Evolutionary conservation across 1,284 basidiomycete genomes (phyloP).

Genomic region (Apiotrichum domesticum): DNA sequence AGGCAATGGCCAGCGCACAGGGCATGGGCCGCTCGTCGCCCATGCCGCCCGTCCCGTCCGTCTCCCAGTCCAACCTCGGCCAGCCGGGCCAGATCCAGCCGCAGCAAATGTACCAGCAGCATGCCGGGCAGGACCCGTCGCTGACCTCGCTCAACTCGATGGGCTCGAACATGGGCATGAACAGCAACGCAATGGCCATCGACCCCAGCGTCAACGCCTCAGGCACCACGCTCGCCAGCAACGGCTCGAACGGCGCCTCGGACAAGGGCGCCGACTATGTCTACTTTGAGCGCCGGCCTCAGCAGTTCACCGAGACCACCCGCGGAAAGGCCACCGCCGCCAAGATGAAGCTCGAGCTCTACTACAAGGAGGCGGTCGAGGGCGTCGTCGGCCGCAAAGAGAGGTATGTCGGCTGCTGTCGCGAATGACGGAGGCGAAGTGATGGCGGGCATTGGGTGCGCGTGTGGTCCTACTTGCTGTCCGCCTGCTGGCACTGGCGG

Average conservation of each 20-base stretch:
- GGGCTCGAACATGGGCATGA: neutral
- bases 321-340: constrained; percentile 89
- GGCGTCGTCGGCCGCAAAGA: constrained; percentile 82
- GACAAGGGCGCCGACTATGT: constrained; percentile 67
- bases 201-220: neutral
- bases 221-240: neutral
- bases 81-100: constrained; percentile 28
- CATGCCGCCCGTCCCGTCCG: constrained; percentile 31
- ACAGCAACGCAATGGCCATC: neutral
- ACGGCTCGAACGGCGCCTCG: neutral
- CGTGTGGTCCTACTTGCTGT: too few relatives aligned
- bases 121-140: neutral
- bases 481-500: too few relatives aligned
- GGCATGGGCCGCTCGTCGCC: constrained; percentile 30
- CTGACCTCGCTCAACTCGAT: too few relatives aligned
- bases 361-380: constrained; percentile 93
- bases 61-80: constrained; percentile 31
- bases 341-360: constrained; percentile 95
- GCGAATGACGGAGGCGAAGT: too few relatives aligned
- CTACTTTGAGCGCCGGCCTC: constrained; percentile 85
- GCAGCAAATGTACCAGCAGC: constrained; percentile 11
- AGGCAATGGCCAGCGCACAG: constrained; percentile 10
- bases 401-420: constrained; percentile 52
- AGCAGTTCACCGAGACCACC: constrained; percentile 78
- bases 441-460: too few relatives aligned